Conservation (phyloP, 768 basidiomycete species). For the Peribolospora baueri region DNA sequence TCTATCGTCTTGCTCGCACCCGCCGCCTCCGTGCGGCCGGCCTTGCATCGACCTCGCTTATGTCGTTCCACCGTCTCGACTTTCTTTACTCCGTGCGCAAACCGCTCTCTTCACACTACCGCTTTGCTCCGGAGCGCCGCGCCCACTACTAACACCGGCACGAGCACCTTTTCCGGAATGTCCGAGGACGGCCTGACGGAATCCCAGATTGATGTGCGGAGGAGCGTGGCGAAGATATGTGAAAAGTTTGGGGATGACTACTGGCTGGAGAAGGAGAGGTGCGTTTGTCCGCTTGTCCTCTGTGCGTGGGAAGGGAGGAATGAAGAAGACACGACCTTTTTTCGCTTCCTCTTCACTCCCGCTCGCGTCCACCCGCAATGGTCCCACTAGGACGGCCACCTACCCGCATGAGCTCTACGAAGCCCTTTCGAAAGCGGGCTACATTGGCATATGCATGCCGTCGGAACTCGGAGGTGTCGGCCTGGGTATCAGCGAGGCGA, state of each 20-base stretch:
- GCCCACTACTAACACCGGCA: too few species aligned
- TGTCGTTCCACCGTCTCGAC: too few species aligned
- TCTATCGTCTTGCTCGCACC: too few species aligned
- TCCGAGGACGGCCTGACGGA: neutral
- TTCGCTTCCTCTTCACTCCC: neutral
- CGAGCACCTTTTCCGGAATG: neutral
- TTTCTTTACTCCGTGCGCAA: too few species aligned
- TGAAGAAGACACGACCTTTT: neutral
- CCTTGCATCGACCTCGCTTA: too few species aligned
- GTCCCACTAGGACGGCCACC: neutral
- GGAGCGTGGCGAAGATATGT: constrained; percentile 2
- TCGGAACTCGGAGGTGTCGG: constrained; percentile 5
- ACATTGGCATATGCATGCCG: constrained; percentile 8
- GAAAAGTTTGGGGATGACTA: constrained; percentile 8
- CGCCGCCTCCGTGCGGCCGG: too few species aligned
- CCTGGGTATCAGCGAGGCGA: constrained; percentile 9
- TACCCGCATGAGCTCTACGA: constrained; percentile 9
- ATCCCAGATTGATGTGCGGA: neutral
- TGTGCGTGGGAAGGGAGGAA: neutral
- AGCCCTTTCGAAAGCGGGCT: constrained; percentile 5
- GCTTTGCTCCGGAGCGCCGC: too few species aligned
- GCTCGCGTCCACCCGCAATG: neutral
- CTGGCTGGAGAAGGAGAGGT: constrained; percentile 9
- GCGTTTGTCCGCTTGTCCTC: neutral
- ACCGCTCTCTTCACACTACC: too few species aligned